Evolutionary conservation across 2,329 filamentous ascomycete species (phyloP), one percentile per base, ranked within the genome.

Genomic region (Colletotrichum ledebouriae): DNA sequence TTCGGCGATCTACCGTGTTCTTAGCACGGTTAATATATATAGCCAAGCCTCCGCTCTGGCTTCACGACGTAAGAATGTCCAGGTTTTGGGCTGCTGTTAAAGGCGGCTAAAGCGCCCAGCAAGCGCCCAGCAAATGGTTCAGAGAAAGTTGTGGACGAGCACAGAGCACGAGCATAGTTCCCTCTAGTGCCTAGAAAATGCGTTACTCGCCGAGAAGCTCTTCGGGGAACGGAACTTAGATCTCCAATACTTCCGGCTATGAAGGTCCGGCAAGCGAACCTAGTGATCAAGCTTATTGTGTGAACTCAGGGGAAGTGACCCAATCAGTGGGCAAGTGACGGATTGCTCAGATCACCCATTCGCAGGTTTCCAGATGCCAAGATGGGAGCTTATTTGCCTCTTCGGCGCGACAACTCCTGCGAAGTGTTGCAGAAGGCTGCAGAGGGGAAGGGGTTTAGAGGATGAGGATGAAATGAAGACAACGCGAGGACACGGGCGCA

Each of bases 301-400:
- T 46, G 59, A 53, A 29, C 7, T 22, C 46, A 53, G 15, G 17
- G 34, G 22, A 12, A 9, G 17, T 15, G 22, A 33, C 22, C 61
- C 61, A 68, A 68, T 65, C 55, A 65, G 17, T n/a, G 39, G 5
- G 6, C n/a, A 34, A 5, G 41, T 9, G 2, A 1, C 41, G 42
- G 37, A n/a, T 29, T 41, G 60, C 61, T 65, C 61, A 50, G 65
- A 65, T 58, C 53, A 39, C 47, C 22, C 4, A 4, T 25, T 53
- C 25, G 41, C 60, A 42, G 25, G 53, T 49, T 59, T 64, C 55
- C 55, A 49, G 65, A 68, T 68, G 65, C 65, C 65, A 65, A 65
- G 61, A 65, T 59, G 60, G 61, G 47, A 68, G 60, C 65, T 68
- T 64, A 64, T 46, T 53, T 59, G 17, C 33, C 55, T 58, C 34